Base-by-base conservation (phyloP, 768 basidiomycete genomes). In the Leccinellum rugosiceps region DNA sequence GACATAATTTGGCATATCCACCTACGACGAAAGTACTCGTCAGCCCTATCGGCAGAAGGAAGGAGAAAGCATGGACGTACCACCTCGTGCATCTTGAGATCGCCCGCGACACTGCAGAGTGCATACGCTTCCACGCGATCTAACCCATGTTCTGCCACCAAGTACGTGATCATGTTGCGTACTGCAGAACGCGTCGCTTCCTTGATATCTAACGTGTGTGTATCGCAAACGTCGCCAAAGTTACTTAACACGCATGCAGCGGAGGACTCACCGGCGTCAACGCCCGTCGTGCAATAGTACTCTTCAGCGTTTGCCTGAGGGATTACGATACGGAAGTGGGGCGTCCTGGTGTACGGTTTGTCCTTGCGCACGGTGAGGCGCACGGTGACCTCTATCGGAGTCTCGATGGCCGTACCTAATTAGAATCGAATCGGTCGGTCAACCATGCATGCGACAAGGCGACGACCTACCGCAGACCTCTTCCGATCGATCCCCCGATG, bases 1-100 rank as follows among this genome's bases (percentile, higher is more conserved):
- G 35, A 84, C 77, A 60, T 83, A 85, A 58, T 84, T 85, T 11
- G 84, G 84, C 84, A 85, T 84, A 59, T 84, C 84, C 35, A 85
- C 82, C 83, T 84, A 19, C 1, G 44, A 30, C 26, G 23, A 32
- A 35, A 38, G 23, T 47, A n/a, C 17, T 1, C 28, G 47, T 55
- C 35, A 55, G 38, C 45, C 17, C 10, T 23, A 9, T 25, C 14
- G 1, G 30, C 32, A 28, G 21, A 53, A 25, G 46, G 3, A 34
- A 31, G 17, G 50, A 26, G 25, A 21, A 41, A 13, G 45, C n/a
- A 13, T 13, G 19, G 11, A 59, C 70, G 62, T 21, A 57, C 85
- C 72, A 85, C 84, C 71, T 86, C 85, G 58, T 84, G 85, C 74
- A 86, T 75, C 57, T 78, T 73, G 58, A 86, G 65, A 65, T 86